Evolutionary conservation across 108 stramenopile species (phyloP), one percentile per base, ranked within the genome.

Genomic region (Schizochytrium sp.): DNA sequence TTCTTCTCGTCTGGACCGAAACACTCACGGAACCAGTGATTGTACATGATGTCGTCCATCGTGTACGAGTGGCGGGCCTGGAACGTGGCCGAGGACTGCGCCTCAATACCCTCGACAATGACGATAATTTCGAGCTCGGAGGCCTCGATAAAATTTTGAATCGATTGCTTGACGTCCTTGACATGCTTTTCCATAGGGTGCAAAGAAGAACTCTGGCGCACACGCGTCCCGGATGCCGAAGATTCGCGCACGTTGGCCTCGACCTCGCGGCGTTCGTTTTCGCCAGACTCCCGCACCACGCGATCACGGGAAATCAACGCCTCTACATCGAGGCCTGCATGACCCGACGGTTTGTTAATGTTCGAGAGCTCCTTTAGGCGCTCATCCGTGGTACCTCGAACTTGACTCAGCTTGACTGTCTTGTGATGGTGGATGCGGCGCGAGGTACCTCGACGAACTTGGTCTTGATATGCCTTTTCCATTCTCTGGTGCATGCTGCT

Each of bases 1-100:
- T 83, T 69, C 34, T 41, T 23, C 51, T 83, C 76, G 51, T 83
- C 51, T 4, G 45, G 45, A 45, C 51, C 45, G 48, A 83, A 83
- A 23, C 48, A 47, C n/a, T 83, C 76, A 18, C 51, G 48, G 51
- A 83, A 83, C 76, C 76, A 83, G 48, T 83, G 48, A 23, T 83
- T 45, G 51, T 53, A 83, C 45, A 83, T 53, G 23, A 83, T 83
- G 51, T 83, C 76, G 51, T 83, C 76, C 48, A 53, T 53, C 10
- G 76, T 83, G 58, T 89, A 89, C 25, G 88, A 89, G 88, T 89
- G 88, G n/a, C 25, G 45, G 34, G 72, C 71, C 43, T 72, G 88
- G 25, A 89, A 58, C 14, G 53, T 72, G 19, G n/a, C 29, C 48
- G 88, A 89, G 16, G 45, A 60, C 51, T 72, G 63, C 14, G 88